A percentile compares a stretch with the other conserved stretches of the same genome.
These are phyloP conservation scores for Pulveroboletus sp. DNA, from an alignment of 768 basidiomycete genomes.

Conservation along the genomic window DNA sequence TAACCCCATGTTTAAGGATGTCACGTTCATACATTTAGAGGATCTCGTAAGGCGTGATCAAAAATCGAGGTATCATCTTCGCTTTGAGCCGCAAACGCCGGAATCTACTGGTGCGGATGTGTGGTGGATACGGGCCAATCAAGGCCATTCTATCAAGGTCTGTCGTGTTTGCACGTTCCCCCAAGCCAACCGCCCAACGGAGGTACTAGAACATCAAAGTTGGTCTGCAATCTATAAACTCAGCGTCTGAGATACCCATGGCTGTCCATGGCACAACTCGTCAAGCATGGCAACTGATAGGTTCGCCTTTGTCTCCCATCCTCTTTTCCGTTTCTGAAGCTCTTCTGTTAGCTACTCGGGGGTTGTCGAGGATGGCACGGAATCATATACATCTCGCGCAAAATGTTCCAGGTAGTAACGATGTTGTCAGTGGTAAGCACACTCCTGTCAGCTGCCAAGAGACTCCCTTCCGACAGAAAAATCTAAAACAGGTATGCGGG, in stretches of 20 bases:
- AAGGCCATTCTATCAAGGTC: constrained; percentile 84
- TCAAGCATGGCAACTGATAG: constrained; percentile 66
- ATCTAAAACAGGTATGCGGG: constrained; percentile 65
- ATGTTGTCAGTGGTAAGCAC: constrained; percentile 69
- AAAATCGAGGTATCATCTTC: constrained; percentile 61
- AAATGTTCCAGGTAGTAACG: constrained; percentile 55
- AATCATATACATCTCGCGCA: constrained; percentile 95
- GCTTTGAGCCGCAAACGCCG: constrained; percentile 43
- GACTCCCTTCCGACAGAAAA: neutral
- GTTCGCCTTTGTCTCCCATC: constrained; percentile 35
- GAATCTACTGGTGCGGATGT: constrained; percentile 30
- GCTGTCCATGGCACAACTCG: constrained; percentile 80
- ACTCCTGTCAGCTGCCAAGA: neutral
- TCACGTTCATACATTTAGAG: constrained; percentile 52
- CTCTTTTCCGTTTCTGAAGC: neutral
- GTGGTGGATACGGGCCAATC: constrained; percentile 91
- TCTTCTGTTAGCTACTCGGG: constrained; percentile 48
- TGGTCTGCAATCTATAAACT: constrained; percentile 55
- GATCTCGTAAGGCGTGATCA: constrained; percentile 62
- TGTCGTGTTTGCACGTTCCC: constrained; percentile 7
- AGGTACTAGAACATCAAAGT: constrained; percentile 56
- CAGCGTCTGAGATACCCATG: constrained; percentile 61
- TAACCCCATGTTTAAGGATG: constrained; percentile 58
- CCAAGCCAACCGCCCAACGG: neutral
- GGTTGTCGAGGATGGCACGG: constrained; percentile 78